Evolutionary conservation across 805 yeast genomes (phyloP).

Genomic region (Tetrapisispora arboricola): DNA sequence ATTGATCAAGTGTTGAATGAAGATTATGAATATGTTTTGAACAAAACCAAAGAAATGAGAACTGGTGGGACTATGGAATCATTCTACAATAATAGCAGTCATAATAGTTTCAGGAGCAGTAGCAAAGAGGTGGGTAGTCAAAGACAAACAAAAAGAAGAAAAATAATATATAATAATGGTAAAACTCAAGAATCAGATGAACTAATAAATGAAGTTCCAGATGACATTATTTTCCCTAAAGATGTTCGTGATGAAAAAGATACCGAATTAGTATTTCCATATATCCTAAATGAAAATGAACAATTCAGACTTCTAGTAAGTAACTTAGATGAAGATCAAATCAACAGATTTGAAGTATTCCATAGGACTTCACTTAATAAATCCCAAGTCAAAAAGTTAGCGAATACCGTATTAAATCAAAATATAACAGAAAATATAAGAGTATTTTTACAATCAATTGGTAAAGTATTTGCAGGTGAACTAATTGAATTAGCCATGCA

Average conservation of each 20-base stretch:
- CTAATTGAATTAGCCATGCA: conserved; percentile 72
- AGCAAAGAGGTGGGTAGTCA: background rate
- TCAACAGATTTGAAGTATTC: conserved; percentile 78
- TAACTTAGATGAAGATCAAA: conserved; percentile 69
- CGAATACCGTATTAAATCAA: conserved; percentile 70
- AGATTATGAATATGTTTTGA: conserved; percentile 27
- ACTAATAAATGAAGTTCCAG: conserved; percentile 20
- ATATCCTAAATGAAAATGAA: conserved; percentile 42
- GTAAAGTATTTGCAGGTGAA: conserved; percentile 86
- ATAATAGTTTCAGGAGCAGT: background rate
- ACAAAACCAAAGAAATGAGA: conserved; percentile 24
- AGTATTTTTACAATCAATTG: conserved; percentile 72
- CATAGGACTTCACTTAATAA: conserved; percentile 68
- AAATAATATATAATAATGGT: background rate
- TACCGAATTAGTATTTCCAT: conserved; percentile 9
- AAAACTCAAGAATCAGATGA: background rate
- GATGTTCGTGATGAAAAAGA: conserved; percentile 16
- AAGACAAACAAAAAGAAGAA: background rate
- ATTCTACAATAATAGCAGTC: conserved; percentile 5
- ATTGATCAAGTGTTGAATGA: conserved; percentile 27
- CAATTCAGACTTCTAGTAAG: conserved; percentile 53
- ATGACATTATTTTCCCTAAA: conserved; percentile 16
- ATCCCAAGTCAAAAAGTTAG: conserved; percentile 68
- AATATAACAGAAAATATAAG: conserved; percentile 71
- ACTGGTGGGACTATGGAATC: conserved; percentile 27